Evolutionary conservation across 768 basidiomycete species (phyloP).

Genomic region (Mycena pura): DNA sequence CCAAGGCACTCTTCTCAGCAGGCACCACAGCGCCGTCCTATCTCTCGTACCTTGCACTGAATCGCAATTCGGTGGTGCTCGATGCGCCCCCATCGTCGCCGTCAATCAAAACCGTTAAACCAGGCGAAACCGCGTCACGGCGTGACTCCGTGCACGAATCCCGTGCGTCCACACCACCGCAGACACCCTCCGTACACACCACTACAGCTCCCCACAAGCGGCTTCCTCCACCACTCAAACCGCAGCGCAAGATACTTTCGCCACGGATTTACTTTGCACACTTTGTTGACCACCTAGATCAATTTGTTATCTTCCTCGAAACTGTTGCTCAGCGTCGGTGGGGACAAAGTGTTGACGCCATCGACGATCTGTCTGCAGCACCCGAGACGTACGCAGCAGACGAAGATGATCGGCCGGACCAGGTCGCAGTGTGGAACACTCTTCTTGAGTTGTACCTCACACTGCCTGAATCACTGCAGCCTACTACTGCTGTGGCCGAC

Average conservation of each 20-base stretch:
- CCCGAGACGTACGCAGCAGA: conserved; percentile 17
- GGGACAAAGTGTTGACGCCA: conserved; percentile 69
- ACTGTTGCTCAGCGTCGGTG: conserved; percentile 81
- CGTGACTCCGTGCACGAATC: conserved; percentile 47
- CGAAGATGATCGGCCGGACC: conserved; percentile 62
- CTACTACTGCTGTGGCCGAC: conserved; percentile 30
- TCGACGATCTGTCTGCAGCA: conserved; percentile 26
- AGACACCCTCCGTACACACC: conserved; percentile 41
- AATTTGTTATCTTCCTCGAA: conserved; percentile 90
- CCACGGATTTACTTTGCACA: conserved; percentile 91
- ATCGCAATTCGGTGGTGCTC: conserved; percentile 55
- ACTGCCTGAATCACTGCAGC: conserved; percentile 42
- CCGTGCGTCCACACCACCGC: conserved; percentile 38
- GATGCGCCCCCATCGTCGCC: conserved; percentile 50
- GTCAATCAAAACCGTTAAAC: conserved; percentile 53
- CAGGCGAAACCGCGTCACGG: conserved; percentile 43
- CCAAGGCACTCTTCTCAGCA: conserved; percentile 36
- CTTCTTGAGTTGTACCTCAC: conserved; percentile 91
- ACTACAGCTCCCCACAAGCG: conserved; percentile 25
- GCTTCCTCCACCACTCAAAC: conserved; percentile 32
- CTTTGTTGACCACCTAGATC: conserved; percentile 86
- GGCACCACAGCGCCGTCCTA: conserved; percentile 62
- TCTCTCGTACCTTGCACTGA: conserved; percentile 80
- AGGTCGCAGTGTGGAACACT: conserved; percentile 93
- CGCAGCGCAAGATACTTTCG: conserved; percentile 66